Evolutionary conservation across 805 yeast genomes (phyloP).

Genomic region (Tetrapisispora nanseiensis): DNA sequence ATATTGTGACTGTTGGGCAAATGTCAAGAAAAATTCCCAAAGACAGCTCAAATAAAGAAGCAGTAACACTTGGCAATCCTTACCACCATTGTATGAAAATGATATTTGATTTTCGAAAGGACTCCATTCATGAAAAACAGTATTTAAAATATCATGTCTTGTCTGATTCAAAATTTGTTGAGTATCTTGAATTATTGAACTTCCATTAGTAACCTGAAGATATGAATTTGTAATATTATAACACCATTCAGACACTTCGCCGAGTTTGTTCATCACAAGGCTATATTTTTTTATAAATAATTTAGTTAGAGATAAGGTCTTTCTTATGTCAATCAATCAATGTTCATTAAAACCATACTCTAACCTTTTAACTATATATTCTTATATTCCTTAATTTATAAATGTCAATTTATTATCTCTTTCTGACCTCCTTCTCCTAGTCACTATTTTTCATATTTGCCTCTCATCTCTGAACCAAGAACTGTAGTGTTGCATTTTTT

Average conservation of each 20-base stretch:
- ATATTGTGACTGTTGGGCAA: conserved; percentile 18
- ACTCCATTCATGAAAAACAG: conserved; percentile 24
- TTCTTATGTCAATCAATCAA: too few species aligned
- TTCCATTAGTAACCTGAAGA: conserved; percentile 9
- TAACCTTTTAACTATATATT: too few species aligned
- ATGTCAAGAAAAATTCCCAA: conserved; percentile 20
- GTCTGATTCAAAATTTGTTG: conserved; percentile 22
- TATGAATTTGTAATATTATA: conserved; percentile 24
- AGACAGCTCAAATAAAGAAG: conserved; percentile 57
- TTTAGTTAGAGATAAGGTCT: too few species aligned
- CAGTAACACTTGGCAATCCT: conserved; percentile 88
- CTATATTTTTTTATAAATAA: too few species aligned
- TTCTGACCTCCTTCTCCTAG: too few species aligned
- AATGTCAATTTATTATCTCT: too few species aligned
- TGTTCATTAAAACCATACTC: too few species aligned
- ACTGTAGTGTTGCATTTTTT: too few species aligned
- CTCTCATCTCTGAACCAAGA: too few species aligned
- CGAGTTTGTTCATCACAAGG: conserved; percentile 6
- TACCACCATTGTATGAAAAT: conserved; percentile 90
- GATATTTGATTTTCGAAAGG: conserved; percentile 44
- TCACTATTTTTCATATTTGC: too few species aligned
- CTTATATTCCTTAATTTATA: too few species aligned
- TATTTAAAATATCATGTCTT: conserved; percentile 14
- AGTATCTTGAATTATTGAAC: conserved; percentile 17
- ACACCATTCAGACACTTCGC: conserved; percentile 18